Base-by-base conservation (phyloP, 2,329 filamentous ascomycete species). In the Teratosphaeria pseudoeucalypti region DNA sequence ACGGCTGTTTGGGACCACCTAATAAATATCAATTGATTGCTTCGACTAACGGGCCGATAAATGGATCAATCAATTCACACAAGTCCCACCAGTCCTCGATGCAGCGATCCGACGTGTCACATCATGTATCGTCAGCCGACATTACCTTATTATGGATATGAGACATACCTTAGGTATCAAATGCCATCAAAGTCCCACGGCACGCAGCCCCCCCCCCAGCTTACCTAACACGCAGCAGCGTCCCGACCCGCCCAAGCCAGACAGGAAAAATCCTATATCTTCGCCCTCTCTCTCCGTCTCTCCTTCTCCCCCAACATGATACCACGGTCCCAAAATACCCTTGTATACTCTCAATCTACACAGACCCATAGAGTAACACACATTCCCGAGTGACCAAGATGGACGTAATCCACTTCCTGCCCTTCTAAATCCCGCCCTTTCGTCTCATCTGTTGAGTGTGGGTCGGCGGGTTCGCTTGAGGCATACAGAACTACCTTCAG, bases 331-430 rank as follows among this genome's bases (percentile, higher is more conserved):
- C 55, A 32, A 61, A 54, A 61, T 61, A 61, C 60, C 60, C 60
- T 61, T 61, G 60, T 61, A 59, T 23, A 53, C 37, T 60, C 55
- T 47, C 32, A 29, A n/a, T 6, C 32, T 19, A 34, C 14, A 43
- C 14, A 32, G 29, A 43, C 23, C 34, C 57, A 55, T 57, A 55
- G 60, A 57, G 55, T 52, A 27, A 54, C 39, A 61, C 60, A 61
- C 60, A 61, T 61, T 61, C 57, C 57, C 60, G 60, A 57, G 58
- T 56, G 60, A 60, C 58, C 60, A 39, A 61, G 34, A 61, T 59
- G n/a, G 57, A 61, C 53, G 43, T 47, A 49, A 49, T 19, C 43
- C 43, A 49, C 43, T 49, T 37, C 26, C 23, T 43, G 60, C 60
- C 60, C 54, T 61, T 61, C 58, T 47, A 57, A 61, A 61, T 61